These are phyloP conservation scores for Podospora comata DNA, from an alignment of 495 filamentous ascomycete species.

Conservation along the genomic window DNA sequence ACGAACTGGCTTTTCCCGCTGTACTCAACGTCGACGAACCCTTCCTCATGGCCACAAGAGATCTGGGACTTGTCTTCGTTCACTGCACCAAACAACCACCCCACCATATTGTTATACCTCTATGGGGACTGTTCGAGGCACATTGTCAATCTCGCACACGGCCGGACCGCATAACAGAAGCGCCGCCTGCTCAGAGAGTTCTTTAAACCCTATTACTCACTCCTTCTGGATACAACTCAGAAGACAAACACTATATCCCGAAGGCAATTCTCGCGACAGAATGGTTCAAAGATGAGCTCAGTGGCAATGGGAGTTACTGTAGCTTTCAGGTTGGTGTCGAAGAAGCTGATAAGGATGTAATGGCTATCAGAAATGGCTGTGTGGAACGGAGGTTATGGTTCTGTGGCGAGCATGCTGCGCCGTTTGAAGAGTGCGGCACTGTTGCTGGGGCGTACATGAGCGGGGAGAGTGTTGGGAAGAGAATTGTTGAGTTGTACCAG, in stretches of 20 bases:
- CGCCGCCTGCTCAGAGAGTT: constrained; percentile 51
- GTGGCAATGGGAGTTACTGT: constrained; percentile 81
- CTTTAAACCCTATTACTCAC: constrained; percentile 75
- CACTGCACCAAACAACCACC: constrained; percentile 55
- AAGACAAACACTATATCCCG: constrained; percentile 58
- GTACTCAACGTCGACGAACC: constrained; percentile 60
- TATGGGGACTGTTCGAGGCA: constrained; percentile 61
- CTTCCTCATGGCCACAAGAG: constrained; percentile 71
- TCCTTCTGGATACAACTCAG: constrained; percentile 61
- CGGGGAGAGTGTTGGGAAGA: constrained; percentile 71
- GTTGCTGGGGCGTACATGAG: constrained; percentile 91
- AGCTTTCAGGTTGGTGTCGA: constrained; percentile 81
- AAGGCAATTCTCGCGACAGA: constrained; percentile 62
- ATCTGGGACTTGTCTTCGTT: constrained; percentile 73
- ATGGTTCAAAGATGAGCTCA: constrained; percentile 79
- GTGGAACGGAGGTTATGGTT: constrained; percentile 78
- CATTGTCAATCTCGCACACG: constrained; percentile 42
- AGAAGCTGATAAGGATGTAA: constrained; percentile 68
- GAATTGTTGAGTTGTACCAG: constrained; percentile 46
- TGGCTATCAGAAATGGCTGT: constrained; percentile 66
- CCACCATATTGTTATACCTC: constrained; percentile 92
- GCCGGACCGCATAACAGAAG: constrained; percentile 34
- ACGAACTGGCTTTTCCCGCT: constrained; percentile 64
- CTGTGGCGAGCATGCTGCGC: constrained; percentile 90
- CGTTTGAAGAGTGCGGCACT: constrained; percentile 86